These are phyloP conservation scores for Pyricularia grisea DNA, from an alignment of 2,329 filamentous ascomycete genomes.

Conservation along the genomic window DNA sequence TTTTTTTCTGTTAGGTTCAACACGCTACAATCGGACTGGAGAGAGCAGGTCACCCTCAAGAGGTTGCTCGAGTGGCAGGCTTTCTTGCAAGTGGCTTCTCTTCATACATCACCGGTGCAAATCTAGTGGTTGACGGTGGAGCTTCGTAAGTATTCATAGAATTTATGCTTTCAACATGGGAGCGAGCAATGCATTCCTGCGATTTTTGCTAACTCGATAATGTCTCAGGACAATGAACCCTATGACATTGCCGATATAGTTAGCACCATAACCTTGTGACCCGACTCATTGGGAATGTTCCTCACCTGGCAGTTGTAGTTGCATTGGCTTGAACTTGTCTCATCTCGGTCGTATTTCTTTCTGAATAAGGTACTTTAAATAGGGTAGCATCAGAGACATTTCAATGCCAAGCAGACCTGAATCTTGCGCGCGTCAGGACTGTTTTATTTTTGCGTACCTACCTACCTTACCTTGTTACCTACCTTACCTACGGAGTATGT, in stretches of 20 bases:
- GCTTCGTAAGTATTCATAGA: conserved; percentile 24
- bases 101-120: conserved; percentile 52
- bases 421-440: not conserved
- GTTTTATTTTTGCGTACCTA: not conserved
- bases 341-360: not conserved
- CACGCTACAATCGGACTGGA: conserved; percentile 46
- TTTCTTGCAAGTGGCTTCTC: conserved; percentile 55
- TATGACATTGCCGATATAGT: conserved; percentile 7
- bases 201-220: not conserved
- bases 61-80: conserved; percentile 50
- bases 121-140: conserved; percentile 53
- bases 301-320: not conserved
- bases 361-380: not conserved
- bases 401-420: not conserved
- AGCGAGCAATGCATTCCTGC: not conserved
- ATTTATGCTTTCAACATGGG: not conserved
- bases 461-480: no score
- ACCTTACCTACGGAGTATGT: no score
- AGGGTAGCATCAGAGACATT: not conserved
- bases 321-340: not conserved
- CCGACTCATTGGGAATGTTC: not conserved
- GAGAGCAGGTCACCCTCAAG: conserved; percentile 44
- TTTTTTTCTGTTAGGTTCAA: conserved; percentile 23
- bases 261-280: not conserved
- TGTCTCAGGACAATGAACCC: conserved; percentile 9